Evolutionary conservation across 176 grass and related monocot genomes (phyloP).

Genomic region (Alloteropsis semialata): DNA sequence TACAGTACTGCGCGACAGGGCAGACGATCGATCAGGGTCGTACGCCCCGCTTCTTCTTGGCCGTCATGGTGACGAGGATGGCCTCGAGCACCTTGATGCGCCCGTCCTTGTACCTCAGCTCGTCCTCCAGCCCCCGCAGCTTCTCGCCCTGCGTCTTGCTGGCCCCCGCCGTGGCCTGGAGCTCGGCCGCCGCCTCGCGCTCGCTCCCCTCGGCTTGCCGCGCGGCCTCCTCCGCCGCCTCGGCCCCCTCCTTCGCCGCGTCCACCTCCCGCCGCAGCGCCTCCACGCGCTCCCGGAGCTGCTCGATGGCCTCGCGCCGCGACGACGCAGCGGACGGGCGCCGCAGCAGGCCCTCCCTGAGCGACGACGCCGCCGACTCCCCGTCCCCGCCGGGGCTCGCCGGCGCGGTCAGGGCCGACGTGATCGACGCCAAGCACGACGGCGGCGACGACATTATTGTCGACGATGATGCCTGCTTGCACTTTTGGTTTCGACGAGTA

Average conservation of each 20-base stretch:
- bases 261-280: conserved; percentile 21
- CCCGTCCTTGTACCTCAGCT: background rate
- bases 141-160: background rate
- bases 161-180: background rate
- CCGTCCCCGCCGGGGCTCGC: background rate
- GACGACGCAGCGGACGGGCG: background rate
- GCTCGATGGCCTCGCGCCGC: background rate
- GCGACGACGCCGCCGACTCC: background rate
- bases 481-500: background rate
- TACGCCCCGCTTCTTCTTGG: background rate
- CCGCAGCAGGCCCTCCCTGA: conserved; percentile 24
- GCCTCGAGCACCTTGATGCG: conserved; percentile 32
- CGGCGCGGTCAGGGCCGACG: background rate
- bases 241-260: background rate
- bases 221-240: background rate
- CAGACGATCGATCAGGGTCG: too few relatives aligned
- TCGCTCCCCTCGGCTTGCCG: background rate
- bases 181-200: background rate
- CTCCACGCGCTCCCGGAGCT: conserved; percentile 1
- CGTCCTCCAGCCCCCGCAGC: conserved; percentile 14
- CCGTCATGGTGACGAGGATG: conserved; percentile 14
- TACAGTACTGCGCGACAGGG: too few relatives aligned
- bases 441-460: background rate
- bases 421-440: background rate
- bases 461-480: background rate